Base-by-base conservation (phyloP, 1,139 yeast genomes). In the Suhomyces chickasaworum region DNA sequence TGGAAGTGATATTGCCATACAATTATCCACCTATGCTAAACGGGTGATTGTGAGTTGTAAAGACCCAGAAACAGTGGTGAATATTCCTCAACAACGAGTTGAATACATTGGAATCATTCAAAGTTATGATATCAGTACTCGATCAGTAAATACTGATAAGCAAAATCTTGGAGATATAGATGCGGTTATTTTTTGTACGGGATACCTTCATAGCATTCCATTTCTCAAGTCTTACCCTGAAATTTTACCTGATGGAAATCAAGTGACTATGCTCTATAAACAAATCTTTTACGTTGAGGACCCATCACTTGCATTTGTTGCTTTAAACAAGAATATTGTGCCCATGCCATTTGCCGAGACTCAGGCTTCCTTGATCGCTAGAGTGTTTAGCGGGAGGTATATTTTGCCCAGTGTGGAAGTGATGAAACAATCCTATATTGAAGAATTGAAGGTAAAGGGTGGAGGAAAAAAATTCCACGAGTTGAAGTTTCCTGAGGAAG, bases 331-430 rank as follows among this genome's bases (percentile, higher is more conserved):
- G 48, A 64, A 68, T 40, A 66, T 75, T 17, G 65, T 74, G 23
- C 82, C 82, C 16, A 70, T 77, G 64, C 78, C 81, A 22, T 61
- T 74, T 29, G 66, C 77, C 4, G 81, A 77, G 58, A 69, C 73
- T 16, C 81, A 77, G 56, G 73, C 69, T 5, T 70, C 74, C 25
- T 58, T 72, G n/a, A 63, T 74, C 36, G 71, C 80, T 4, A 63
- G 80, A 39, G 69, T 66, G 3, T 63, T 65, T 44, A 65, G 73
- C 30, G 80, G 80, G 6, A 62, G 77, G 42, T 52, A 68, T 9
- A 39, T 47, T 8, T 58, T 77, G 25, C 81, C 81, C 0, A 41
- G 63, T 3, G 41, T 52, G 15, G 56, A 58, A 27, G 68, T 61
- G 18, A 76, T 75, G 77, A 20, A 42, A 3, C 21, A 45, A 7